phyloP scores from a whole-genome alignment of 2,329 filamentous ascomycete genomes.

The Colletotrichum sp. region DNA sequence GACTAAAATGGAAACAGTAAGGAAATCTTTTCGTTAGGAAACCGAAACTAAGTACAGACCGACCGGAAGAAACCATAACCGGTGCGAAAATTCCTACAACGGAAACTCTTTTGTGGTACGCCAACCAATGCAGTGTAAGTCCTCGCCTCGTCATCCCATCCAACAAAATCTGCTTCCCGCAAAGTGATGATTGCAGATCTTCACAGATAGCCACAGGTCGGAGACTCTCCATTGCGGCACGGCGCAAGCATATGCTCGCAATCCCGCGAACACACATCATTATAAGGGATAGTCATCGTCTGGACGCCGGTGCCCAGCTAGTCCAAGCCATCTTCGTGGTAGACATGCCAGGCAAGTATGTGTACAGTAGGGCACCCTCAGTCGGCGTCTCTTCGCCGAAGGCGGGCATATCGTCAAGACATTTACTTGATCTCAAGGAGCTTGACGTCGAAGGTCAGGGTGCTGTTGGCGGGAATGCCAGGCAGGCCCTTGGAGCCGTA shows the following conservation, averaged over 20 bases:
- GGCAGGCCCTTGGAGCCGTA: constrained; percentile 86
- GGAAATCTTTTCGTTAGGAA: constrained; percentile 8
- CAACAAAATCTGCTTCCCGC: constrained; percentile 42
- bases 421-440: constrained; percentile 81
- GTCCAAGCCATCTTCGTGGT: constrained; percentile 4
- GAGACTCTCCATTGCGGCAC: constrained; percentile 48
- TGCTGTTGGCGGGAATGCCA: constrained; percentile 91
- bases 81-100: constrained; percentile 20
- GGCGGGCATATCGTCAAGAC: background rate
- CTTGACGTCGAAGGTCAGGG: constrained; percentile 91
- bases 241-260: constrained; percentile 32
- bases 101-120: constrained; percentile 46
- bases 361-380: constrained; percentile 10
- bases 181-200: constrained; percentile 36
- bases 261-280: constrained; percentile 19
- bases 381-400: constrained; percentile 13
- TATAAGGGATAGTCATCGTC: constrained; percentile 20
- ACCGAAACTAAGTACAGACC: constrained; percentile 18
- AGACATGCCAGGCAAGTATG: background rate
- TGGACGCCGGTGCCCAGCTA: background rate
- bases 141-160: constrained; percentile 55
- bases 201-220: constrained; percentile 50
- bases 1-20: background rate
- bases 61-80: constrained; percentile 21
- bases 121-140: constrained; percentile 56